Base-by-base conservation (phyloP, 2,329 filamentous ascomycete species). In the Stagonosporopsis rhizophila region DNA sequence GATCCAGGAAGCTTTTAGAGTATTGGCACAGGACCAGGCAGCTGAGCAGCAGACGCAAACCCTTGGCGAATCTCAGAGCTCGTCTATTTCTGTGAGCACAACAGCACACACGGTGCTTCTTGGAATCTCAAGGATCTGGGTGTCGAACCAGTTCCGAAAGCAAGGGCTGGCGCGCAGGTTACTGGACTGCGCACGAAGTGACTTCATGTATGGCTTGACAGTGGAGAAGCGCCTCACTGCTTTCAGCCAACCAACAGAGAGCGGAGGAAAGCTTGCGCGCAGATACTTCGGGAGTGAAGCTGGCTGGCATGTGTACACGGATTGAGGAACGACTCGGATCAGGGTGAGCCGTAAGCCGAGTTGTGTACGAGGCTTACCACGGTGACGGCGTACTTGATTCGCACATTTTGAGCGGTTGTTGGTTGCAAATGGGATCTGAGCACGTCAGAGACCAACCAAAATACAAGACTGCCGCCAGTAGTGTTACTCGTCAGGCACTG, bases 91-190 rank as follows among this genome's bases (percentile, higher is more conserved):
- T 2, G 75, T 81, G 32, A 76, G 77, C 47, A 72, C 76, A 23
- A 73, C 77, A 41, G 63, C 76, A 5, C 59, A 79, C 23, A 74
- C 79, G 2, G 85, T 82, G 2, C 77, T 83, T n/a, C 78, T 88
- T 50, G 85, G 86, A 17, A 82, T 89, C 23, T 87, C 86, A 22
- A 81, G 87, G 27, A 86, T 89, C 62, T 89, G 87, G 87, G 86
- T 85, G 0, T 85, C 83, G 7, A 80, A 78, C 6, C 78, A 80
- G 2, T 82, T 84, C 56, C 80, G 86, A 28, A 76, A 83, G 38
- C 80, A 82, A 61, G 84, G 85, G 8, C 81, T 88, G 48, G 87
- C 85, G 4, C 80, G 80, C 48, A 78, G 80, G 51, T 72, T 89
- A 41, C 71, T 89, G 17, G 83, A 88, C 56, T 81, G 79, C 52